Conservation (phyloP, 31 red algal species). For the Endocladia muricata region DNA sequence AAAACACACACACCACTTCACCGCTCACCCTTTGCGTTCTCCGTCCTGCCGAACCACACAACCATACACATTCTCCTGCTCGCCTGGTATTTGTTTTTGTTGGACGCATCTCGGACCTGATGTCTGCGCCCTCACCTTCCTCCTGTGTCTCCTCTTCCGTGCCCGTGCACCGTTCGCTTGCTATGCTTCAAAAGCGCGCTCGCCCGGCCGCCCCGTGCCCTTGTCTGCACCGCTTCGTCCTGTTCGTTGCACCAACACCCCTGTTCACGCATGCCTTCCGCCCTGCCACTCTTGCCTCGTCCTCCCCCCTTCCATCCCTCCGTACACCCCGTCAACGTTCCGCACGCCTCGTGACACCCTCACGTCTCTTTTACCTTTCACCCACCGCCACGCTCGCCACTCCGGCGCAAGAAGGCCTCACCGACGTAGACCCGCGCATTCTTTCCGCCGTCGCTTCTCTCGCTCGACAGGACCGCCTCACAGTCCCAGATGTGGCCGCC, state of each 20-base stretch:
- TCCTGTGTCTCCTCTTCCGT: no score
- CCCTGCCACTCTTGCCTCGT: conserved; percentile 1
- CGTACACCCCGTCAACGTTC: background rate
- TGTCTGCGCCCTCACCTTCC: no score
- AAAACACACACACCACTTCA: background rate
- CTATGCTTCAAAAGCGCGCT: background rate
- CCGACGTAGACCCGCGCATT: conserved; percentile 41
- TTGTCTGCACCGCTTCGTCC: background rate
- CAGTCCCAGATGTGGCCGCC: conserved; percentile 72
- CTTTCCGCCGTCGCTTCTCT: conserved; percentile 45
- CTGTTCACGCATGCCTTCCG: background rate
- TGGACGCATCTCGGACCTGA: no score
- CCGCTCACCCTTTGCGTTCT: background rate
- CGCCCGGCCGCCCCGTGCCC: background rate
- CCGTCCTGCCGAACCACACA: background rate
- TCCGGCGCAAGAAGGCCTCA: no score
- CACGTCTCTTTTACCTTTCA: background rate
- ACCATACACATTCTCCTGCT: no score
- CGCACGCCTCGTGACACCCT: background rate
- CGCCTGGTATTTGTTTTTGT: no score
- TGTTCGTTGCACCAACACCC: background rate
- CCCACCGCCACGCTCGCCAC: background rate
- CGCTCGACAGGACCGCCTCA: conserved; percentile 42
- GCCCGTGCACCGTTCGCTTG: no score
- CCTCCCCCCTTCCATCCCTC: background rate